Evolutionary conservation across 768 basidiomycete genomes (phyloP), one percentile per base, ranked within the genome.

Genomic region (Mycena filopes): DNA sequence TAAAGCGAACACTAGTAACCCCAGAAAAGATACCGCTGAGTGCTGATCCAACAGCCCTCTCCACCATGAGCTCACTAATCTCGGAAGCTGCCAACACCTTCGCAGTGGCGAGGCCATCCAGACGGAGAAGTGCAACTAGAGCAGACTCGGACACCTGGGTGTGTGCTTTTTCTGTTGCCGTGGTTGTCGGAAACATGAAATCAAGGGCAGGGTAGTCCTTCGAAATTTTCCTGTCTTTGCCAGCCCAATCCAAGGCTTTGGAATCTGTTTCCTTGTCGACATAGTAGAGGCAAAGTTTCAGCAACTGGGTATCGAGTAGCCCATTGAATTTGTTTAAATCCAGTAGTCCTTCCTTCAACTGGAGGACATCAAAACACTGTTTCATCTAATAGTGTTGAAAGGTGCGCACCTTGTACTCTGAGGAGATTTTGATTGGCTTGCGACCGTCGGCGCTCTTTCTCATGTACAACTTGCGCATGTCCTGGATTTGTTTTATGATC

Each of bases 11-110:
- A 46, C 47, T 38, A 18, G 36, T 15, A 0, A 26, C 61, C 13
- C 46, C 55, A 23, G 55, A 55, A 15, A 63, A 63, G 0, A 63
- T 15, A 1, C 54, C 61, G 26, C 61, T 49, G 36, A 63, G 53
- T 2, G 54, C 54, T 10, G 54, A 40, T 26, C 61, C 61, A 47
- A 63, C 61, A 0, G 29, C 25, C 16, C 61, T 25, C 21, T 63
- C 61, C 2, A 63, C 53, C 11, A 38, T 43, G 10, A 63, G 54
- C 10, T 63, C 60, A 29, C 53, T 62, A 26, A 62, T 10, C 36
- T 38, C 18, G 33, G 20, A 25, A 41, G 51, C 26, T 28, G 9
- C 21, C 46, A 10, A 48, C 46, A 20, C 26, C 46, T 48, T 21
- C 26, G n/a, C n/a, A n/a, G n/a, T n/a, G n/a, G n/a, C n/a, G n/a